Base-by-base conservation (phyloP, 495 filamentous ascomycete species). In the Trichoderma erinaceum region DNA sequence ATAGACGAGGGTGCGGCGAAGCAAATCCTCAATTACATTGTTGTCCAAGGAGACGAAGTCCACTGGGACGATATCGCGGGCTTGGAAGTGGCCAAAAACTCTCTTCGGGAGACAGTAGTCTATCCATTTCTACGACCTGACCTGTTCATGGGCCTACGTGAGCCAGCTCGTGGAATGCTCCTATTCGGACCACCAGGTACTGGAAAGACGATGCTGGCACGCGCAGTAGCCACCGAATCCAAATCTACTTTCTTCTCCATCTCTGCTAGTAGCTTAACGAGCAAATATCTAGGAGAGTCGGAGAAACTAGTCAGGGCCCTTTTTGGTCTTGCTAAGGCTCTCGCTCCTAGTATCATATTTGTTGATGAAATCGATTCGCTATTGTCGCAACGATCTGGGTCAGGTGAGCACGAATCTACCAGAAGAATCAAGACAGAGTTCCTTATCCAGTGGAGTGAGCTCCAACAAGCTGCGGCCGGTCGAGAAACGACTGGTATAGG, bases 341-440 rank as follows among this genome's bases (percentile, higher is more conserved):
- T 98, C 35, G 94, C 95, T 0, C 95, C 95, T 0, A 92, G 90
- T 68, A 98, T 99, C 76, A 99, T 99, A 71, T 99, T 99, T 71
- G 93, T 99, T 7, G 95, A 99, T 73, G 95, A 99, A 75, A 99
- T 99, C 72, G 95, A 99, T 76, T 97, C 95, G 1, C 79, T 99
- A 6, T 83, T 99, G 1, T 96, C 92, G 0, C 85, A 93, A 3
- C 86, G 95, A 27, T 90, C 88, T 10, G 92, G 92, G 0, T 87
- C 85, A 3, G 88, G 92, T 7, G 95, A 99, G 72, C 89, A 98
- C 74, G 95, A 99, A 78, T 90, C 96, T 6, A 96, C 93, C 10
- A 84, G 94, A 48, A 85, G 96, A 32, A 96, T 97, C 72, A 98
- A 99, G 78, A 99, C 95, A 0, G 95, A 99, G 73, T 99, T 99